A percentile compares a stretch with the other conserved stretches of the same genome.
Evolutionary conservation across 2,329 filamentous ascomycete genomes (phyloP).

Genomic region (Xylaria hypoxylon): DNA sequence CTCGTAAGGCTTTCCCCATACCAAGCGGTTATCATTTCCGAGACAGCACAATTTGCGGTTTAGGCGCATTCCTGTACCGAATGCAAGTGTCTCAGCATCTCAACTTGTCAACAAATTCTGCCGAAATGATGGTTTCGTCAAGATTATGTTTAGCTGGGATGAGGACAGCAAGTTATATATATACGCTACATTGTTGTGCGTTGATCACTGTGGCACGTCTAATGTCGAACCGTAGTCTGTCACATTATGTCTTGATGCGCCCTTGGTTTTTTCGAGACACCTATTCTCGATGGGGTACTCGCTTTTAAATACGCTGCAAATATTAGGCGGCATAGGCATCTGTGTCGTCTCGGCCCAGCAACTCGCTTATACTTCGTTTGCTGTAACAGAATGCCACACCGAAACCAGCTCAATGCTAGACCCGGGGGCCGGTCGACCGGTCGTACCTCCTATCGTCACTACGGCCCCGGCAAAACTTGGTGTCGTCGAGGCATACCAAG

Average conservation of each 20-base stretch:
- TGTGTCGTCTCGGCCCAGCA: constrained; percentile 23
- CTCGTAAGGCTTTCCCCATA: constrained; percentile 2
- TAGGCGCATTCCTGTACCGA: constrained; percentile 9
- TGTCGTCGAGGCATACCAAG: not conserved
- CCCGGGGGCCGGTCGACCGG: not conserved
- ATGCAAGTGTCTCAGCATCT: constrained; percentile 18
- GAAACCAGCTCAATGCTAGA: not conserved
- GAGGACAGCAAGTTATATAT: constrained; percentile 16
- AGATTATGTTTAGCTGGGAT: not conserved
- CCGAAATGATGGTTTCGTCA: constrained; percentile 4
- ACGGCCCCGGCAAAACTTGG: constrained; percentile 7
- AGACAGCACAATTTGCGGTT: constrained; percentile 22
- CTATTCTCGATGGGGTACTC: constrained; percentile 26
- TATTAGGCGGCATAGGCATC: constrained; percentile 19
- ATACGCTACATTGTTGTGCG: constrained; percentile 4
- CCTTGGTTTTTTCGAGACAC: not conserved
- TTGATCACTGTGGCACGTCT: not conserved
- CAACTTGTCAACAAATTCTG: not conserved
- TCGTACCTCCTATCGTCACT: constrained; percentile 6
- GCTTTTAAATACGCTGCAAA: constrained; percentile 8
- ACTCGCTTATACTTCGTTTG: constrained; percentile 31
- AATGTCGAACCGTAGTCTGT: not conserved
- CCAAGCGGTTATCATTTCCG: not conserved
- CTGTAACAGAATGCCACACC: constrained; percentile 37
- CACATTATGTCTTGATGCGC: constrained; percentile 9